Percentiles rank a stretch among this genome's conserved stretches.
These are phyloP conservation scores for Neofusicoccum sp. DNA, from an alignment of 2,329 filamentous ascomycete genomes.

Conservation along the genomic window DNA sequence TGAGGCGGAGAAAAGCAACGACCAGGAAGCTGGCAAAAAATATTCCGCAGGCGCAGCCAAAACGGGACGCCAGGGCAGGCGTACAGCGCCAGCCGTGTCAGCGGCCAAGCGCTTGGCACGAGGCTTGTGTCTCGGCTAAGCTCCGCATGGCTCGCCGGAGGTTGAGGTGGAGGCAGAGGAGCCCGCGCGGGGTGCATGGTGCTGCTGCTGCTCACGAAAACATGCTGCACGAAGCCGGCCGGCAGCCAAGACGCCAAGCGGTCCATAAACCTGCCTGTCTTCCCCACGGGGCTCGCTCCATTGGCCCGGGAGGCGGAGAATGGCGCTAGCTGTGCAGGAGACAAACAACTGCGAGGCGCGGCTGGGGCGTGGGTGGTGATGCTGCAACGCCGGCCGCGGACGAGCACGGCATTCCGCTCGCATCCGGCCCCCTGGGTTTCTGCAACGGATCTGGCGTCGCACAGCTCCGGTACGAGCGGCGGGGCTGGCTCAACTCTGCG, in stretches of 20 bases:
- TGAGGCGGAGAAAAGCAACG: background rate
- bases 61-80: background rate
- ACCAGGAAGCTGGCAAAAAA: background rate
- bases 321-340: too few relatives aligned
- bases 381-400: background rate
- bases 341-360: too few relatives aligned
- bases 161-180: background rate
- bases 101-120: background rate
- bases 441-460: background rate
- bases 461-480: background rate
- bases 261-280: slow-evolving; percentile 4
- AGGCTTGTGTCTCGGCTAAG: slow-evolving; percentile 13
- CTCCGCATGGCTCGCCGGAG: background rate
- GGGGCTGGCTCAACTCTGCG: background rate
- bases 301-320: background rate
- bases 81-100: background rate
- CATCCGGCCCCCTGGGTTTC: background rate
- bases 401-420: background rate
- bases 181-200: background rate
- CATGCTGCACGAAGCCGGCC: background rate
- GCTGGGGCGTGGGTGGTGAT: too few relatives aligned
- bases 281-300: too few relatives aligned
- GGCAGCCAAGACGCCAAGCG: slow-evolving; percentile 6
- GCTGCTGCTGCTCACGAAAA: background rate
- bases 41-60: background rate